A percentile compares a stretch with the other conserved stretches of the same genome.
Conservation (phyloP, 768 basidiomycete genomes). For the Phaffia australis region DNA sequence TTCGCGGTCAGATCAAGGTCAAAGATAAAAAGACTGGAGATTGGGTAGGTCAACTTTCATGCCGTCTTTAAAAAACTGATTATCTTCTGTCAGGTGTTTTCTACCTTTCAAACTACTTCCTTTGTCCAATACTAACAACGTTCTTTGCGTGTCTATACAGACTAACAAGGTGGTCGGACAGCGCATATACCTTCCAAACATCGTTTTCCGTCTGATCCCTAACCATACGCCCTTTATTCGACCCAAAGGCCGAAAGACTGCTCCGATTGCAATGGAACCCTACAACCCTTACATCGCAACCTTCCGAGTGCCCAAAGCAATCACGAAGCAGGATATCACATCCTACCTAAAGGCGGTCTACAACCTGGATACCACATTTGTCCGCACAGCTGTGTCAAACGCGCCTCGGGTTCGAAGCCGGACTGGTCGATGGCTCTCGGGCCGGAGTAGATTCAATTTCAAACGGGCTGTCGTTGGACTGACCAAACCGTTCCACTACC, state of each 20-base stretch:
- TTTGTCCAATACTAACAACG: background rate
- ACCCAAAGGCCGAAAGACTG: background rate
- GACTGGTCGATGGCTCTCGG: conserved; percentile 32
- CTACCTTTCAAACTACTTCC: background rate
- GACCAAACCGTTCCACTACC: conserved; percentile 88
- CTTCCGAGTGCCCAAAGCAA: conserved; percentile 69
- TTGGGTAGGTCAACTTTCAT: background rate
- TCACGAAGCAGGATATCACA: conserved; percentile 87
- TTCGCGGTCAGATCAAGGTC: background rate
- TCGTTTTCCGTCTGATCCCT: conserved; percentile 67
- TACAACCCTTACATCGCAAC: conserved; percentile 95
- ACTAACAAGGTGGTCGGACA: conserved; percentile 55
- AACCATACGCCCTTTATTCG: conserved; percentile 55
- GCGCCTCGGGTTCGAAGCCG: conserved; percentile 48
- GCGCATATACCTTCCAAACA: conserved; percentile 80
- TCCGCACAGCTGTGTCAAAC: conserved; percentile 60
- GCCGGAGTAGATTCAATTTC: conserved; percentile 46
- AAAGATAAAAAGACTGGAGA: conserved; percentile 6
- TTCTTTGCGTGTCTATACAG: background rate
- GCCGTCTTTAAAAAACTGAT: background rate
- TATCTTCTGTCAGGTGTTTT: no score
- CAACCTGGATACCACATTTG: conserved; percentile 78
- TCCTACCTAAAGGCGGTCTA: conserved; percentile 77
- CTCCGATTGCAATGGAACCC: conserved; percentile 45
- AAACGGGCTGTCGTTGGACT: conserved; percentile 88